Percentiles rank a stretch among this genome's conserved stretches.
Conservation (phyloP, 148 eudicot genomes). For the Arctostaphylos glauca region DNA sequence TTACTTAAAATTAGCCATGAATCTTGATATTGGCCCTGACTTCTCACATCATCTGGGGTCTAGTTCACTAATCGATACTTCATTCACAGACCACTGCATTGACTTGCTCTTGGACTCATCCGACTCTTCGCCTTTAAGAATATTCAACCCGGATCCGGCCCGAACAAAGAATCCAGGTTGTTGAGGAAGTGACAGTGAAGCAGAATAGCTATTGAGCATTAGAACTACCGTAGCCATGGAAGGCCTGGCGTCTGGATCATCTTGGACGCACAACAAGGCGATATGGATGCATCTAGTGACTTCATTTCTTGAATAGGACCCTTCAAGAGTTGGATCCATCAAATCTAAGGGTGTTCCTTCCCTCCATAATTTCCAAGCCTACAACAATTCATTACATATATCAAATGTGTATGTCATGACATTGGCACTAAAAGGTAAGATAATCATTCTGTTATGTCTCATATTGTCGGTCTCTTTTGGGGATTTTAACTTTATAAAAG, state of each 20-base stretch:
- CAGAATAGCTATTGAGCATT: constrained; percentile 24
- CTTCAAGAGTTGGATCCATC: too few species aligned
- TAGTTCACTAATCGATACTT: not conserved
- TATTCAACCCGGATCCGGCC: not conserved
- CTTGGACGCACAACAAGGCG: too few species aligned
- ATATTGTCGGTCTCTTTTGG: not conserved
- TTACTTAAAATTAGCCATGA: not conserved
- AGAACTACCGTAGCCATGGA: too few species aligned
- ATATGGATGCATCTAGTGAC: too few species aligned
- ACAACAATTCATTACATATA: too few species aligned
- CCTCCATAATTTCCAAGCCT: too few species aligned
- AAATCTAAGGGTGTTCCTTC: too few species aligned
- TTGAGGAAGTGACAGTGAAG: constrained; percentile 23
- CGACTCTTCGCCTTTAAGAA: not conserved
- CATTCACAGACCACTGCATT: constrained; percentile 2
- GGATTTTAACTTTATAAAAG: not conserved
- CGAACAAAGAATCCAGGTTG: constrained; percentile 19
- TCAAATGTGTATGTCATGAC: not conserved
- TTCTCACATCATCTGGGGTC: constrained; percentile 3
- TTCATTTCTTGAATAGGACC: too few species aligned
- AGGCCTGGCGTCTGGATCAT: too few species aligned
- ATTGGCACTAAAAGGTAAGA: not conserved
- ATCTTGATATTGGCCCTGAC: not conserved
- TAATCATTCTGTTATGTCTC: not conserved
- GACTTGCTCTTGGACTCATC: not conserved